Evolutionary conservation across 805 yeast genomes (phyloP), one percentile per base, ranked within the genome.

Genomic region (Kodamaea fukazawae): DNA sequence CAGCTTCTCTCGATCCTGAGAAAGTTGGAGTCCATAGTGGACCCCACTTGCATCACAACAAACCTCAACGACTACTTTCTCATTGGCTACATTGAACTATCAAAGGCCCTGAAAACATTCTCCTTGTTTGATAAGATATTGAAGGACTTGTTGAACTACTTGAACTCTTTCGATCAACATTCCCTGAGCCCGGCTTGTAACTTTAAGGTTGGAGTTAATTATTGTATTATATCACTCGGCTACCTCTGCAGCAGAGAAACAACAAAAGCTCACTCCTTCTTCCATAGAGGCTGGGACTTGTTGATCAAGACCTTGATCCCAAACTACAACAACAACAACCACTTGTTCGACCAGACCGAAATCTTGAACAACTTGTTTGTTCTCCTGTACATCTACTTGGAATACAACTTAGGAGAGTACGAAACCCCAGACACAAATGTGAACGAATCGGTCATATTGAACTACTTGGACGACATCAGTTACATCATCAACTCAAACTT

Each of bases 381-480:
- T 14, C 52, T 78, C 23, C 57, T 73, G 20, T 67, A 58, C 46
- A 61, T 75, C 10, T 71, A 72, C 43, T 52, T 75, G 34, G 58
- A 63, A 18, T 64, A 65, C 50, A 61, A 70, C 38, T 54, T 62
- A 29, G 57, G 63, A n/a, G 44, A 31, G 27, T 41, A 35, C 29
- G 54, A 28, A 27, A 28, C 20, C 26, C 44, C 37, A 5, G 46
- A 46, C 12, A 40, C 44, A 20, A 45, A 60, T n/a, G 52, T 74
- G n/a, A 70, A 71, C 23, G 65, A 69, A 18, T 76, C 73, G 39
- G 66, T 75, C 26, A 60, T 76, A 4, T 60, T 76, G 43, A 73
- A 74, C 46, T 73, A 73, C 45, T 57, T 78, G 36, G 73, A 76
- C 47, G 75, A 75, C 42, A 68, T 72, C 11, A 59, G 70, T 23